phyloP scores from a whole-genome alignment of 768 basidiomycete species.

The Suillus subluteus region DNA sequence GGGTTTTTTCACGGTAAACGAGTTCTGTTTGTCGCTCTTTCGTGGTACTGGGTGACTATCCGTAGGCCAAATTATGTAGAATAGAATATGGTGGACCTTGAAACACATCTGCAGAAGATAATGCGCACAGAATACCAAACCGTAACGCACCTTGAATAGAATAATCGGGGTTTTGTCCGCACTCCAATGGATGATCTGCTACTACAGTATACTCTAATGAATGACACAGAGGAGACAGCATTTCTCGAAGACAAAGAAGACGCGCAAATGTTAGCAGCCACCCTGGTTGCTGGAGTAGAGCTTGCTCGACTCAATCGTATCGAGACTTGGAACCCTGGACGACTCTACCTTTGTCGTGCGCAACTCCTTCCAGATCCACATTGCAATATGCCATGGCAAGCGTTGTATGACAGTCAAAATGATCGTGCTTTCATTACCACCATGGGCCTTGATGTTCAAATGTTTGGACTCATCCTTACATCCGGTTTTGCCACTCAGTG shows the following conservation, averaged over 20 bases:
- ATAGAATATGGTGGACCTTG: neutral
- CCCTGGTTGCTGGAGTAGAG: neutral
- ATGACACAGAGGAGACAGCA: neutral
- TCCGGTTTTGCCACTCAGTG: constrained; percentile 34
- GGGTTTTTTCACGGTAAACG: no score
- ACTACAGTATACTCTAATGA: neutral
- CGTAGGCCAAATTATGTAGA: neutral
- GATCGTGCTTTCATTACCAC: constrained; percentile 49
- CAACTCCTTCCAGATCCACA: neutral
- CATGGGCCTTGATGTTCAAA: constrained; percentile 43
- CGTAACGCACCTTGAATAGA: neutral
- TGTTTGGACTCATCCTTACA: constrained; percentile 38
- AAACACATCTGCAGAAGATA: neutral
- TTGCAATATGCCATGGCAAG: constrained; percentile 40
- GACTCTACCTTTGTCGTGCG: neutral
- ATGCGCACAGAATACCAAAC: neutral
- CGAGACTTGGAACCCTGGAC: neutral
- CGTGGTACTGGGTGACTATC: neutral
- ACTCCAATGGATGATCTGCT: neutral
- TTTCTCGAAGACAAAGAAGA: neutral
- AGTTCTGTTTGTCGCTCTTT: no score
- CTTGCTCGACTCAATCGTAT: neutral
- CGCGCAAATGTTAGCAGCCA: neutral
- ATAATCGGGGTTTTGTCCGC: neutral
- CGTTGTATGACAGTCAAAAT: constrained; percentile 27